Conservation (phyloP, 805 yeast species). For the Tetrapisispora arboricola region DNA sequence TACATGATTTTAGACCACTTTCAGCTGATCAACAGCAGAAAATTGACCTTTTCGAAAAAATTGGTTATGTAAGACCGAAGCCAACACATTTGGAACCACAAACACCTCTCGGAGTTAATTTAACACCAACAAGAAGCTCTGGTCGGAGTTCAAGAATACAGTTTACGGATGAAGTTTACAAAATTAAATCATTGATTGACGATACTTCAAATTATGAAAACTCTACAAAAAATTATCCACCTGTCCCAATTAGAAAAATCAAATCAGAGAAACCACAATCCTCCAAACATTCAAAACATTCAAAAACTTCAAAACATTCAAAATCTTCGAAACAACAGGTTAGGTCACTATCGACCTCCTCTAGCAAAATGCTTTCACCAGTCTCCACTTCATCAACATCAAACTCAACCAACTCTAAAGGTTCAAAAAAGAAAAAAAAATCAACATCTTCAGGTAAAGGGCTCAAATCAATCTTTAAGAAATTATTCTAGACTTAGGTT, state of each 20-base stretch:
- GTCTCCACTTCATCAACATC: not conserved
- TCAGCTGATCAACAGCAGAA: conserved; percentile 17
- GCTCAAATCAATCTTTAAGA: not conserved
- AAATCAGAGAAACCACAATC: conserved; percentile 10
- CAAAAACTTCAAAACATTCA: not conserved
- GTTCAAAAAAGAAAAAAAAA: not conserved
- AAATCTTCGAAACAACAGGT: not conserved
- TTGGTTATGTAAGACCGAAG: conserved; percentile 24
- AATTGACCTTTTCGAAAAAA: conserved; percentile 18
- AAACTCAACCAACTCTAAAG: not conserved
- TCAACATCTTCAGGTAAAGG: not conserved
- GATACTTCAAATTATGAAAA: conserved; percentile 1
- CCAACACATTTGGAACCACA: conserved; percentile 15
- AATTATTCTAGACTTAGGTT: not conserved
- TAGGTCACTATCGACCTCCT: not conserved
- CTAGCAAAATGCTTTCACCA: not conserved
- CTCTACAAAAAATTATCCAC: not conserved
- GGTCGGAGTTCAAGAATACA: conserved; percentile 23
- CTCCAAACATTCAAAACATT: not conserved
- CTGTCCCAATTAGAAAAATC: conserved; percentile 13
- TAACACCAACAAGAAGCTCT: conserved; percentile 11
- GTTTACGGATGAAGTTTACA: conserved; percentile 20
- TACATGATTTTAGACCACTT: conserved; percentile 23
- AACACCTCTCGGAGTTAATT: conserved; percentile 10
- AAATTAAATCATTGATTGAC: conserved; percentile 25